Evolutionary conservation across 1,284 basidiomycete genomes (phyloP).

Genomic region (Uromyces viciae-fabae): DNA sequence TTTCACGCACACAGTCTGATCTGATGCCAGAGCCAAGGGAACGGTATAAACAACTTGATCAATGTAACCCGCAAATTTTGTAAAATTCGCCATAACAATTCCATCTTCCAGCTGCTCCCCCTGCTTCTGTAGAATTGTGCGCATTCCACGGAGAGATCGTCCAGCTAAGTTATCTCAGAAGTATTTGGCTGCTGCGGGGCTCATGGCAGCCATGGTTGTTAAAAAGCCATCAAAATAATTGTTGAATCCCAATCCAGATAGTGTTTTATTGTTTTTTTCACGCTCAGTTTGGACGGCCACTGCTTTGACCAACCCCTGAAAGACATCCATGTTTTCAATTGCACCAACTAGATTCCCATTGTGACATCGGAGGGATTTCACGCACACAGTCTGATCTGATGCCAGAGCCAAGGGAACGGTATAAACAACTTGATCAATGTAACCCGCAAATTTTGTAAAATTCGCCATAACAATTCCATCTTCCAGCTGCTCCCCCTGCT

Average conservation of each 20-base stretch:
- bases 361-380: slow-evolving; percentile 3
- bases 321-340: too few species aligned
- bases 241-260: slow-evolving; percentile 6
- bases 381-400: slow-evolving; percentile 17
- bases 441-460: background rate
- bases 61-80: background rate
- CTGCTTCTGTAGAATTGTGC: background rate
- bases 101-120: slow-evolving; percentile 18
- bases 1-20: slow-evolving; percentile 27
- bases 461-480: background rate
- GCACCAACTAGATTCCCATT: slow-evolving; percentile 15
- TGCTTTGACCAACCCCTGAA: too few species aligned
- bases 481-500: slow-evolving; percentile 7
- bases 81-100: slow-evolving; percentile 1
- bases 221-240: slow-evolving; percentile 2
- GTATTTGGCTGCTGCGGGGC: background rate
- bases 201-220: slow-evolving; percentile 26
- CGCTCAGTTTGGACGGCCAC: background rate
- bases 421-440: background rate
- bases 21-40: background rate
- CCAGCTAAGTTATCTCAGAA: slow-evolving; percentile 12
- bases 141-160: background rate
- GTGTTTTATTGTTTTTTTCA: background rate
- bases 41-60: background rate
- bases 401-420: background rate